Evolutionary conservation across 2,329 filamentous ascomycete species (phyloP).

Genomic region (Metarhizium sp.): DNA sequence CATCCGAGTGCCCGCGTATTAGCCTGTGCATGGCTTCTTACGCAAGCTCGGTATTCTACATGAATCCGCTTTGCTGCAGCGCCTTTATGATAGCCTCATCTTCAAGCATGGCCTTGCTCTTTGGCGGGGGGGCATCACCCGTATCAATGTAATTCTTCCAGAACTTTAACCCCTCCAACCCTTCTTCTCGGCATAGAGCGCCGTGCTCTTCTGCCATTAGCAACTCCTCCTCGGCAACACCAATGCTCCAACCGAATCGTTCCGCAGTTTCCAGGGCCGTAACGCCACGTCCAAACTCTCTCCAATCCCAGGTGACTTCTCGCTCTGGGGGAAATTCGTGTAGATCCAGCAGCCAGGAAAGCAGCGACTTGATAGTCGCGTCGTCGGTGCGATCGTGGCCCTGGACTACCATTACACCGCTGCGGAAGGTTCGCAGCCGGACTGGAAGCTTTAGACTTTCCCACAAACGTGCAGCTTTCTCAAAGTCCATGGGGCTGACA

Average conservation of each 20-base stretch:
- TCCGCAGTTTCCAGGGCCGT: conserved; percentile 86
- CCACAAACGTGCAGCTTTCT: conserved; percentile 82
- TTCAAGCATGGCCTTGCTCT: conserved; percentile 19
- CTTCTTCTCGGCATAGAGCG: conserved; percentile 79
- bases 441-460: conserved; percentile 80
- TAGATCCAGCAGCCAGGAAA: conserved; percentile 68
- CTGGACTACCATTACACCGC: conserved; percentile 90
- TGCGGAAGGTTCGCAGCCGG: conserved; percentile 79
- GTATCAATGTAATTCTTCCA: conserved; percentile 72
- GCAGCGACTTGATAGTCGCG: conserved; percentile 68
- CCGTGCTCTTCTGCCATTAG: conserved; percentile 95
- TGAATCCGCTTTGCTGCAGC: conserved; percentile 33
- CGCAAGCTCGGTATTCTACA: conserved; percentile 9
- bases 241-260: conserved; percentile 92
- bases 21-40: background rate
- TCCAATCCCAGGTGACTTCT: conserved; percentile 68
- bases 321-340: conserved; percentile 55
- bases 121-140: conserved; percentile 25
- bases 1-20: too few relatives aligned
- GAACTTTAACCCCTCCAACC: conserved; percentile 82
- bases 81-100: conserved; percentile 32
- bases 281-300: conserved; percentile 69
- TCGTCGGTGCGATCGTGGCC: conserved; percentile 82
- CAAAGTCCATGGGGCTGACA: conserved; percentile 83
- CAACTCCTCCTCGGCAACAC: conserved; percentile 88